phyloP scores from a whole-genome alignment of 768 basidiomycete genomes.

The Russula vinacea region DNA sequence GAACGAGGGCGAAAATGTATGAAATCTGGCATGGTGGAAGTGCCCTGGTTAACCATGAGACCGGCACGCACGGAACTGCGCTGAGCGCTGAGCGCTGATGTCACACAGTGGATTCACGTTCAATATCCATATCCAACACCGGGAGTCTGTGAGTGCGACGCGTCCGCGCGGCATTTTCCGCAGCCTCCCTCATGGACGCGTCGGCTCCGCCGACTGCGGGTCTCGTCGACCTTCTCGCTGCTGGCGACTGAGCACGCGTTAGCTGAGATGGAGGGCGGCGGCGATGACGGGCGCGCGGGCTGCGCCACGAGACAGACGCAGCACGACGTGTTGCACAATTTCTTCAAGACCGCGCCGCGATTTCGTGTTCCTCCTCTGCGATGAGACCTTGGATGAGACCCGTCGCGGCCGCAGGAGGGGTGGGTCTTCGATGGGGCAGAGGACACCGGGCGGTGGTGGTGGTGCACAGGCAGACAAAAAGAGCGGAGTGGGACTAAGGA shows the following conservation, averaged over 20 bases:
- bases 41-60: no score
- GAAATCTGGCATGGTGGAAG: no score
- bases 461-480: constrained; percentile 8
- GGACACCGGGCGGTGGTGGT: constrained; percentile 13
- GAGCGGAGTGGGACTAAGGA: constrained; percentile 17
- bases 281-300: constrained; percentile 30
- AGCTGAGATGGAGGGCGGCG: constrained; percentile 77
- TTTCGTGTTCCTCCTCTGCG: no score
- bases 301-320: constrained; percentile 56
- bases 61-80: no score
- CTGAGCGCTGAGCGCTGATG: no score
- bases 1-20: no score
- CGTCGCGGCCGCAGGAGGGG: constrained; percentile 30
- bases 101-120: no score
- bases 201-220: constrained; percentile 63
- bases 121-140: no score
- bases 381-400: constrained; percentile 39
- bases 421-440: constrained; percentile 12
- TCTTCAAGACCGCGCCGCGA: constrained; percentile 77
- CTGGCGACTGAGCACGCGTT: constrained; percentile 87
- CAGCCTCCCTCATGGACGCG: no score
- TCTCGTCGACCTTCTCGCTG: constrained; percentile 80
- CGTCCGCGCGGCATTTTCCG: no score
- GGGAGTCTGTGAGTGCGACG: no score
- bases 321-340: constrained; percentile 81